These are phyloP conservation scores for Tephrocybe sp. DNA, from an alignment of 768 basidiomycete genomes.

Conservation along the genomic window DNA sequence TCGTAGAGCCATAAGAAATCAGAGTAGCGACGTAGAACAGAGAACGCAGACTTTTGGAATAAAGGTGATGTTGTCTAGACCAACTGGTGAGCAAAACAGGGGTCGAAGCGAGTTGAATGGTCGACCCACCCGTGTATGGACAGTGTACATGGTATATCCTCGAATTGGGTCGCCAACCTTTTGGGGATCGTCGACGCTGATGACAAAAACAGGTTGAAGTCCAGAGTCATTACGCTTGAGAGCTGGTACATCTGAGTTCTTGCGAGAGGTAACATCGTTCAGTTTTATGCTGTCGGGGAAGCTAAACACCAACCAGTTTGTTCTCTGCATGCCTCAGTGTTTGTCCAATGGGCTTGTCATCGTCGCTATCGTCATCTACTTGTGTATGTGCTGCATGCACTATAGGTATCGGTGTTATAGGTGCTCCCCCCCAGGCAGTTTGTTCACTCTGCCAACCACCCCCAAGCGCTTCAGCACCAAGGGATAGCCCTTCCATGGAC, in stretches of 20 bases:
- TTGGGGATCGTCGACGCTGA: conserved; percentile 95
- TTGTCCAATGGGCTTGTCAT: conserved; percentile 65
- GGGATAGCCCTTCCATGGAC: conserved; percentile 35
- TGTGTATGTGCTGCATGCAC: too few species aligned
- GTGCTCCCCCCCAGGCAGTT: conserved; percentile 33
- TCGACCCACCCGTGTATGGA: conserved; percentile 73
- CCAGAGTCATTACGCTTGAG: conserved; percentile 38
- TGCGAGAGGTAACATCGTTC: neutral
- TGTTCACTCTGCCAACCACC: conserved; percentile 54
- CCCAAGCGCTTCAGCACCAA: conserved; percentile 34
- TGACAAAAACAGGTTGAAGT: conserved; percentile 70
- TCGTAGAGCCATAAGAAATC: conserved; percentile 98
- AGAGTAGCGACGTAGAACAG: conserved; percentile 94
- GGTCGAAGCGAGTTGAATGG: neutral
- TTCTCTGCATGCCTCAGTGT: conserved; percentile 31
- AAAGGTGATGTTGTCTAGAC: conserved; percentile 78
- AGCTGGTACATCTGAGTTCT: conserved; percentile 13
- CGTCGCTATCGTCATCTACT: conserved; percentile 59
- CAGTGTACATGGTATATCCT: conserved; percentile 94
- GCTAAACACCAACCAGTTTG: conserved; percentile 25
- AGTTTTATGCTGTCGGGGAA: neutral
- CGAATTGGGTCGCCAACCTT: conserved; percentile 95
- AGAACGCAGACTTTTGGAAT: conserved; percentile 81
- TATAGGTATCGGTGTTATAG: neutral
- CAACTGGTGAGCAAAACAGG: neutral